Evolutionary conservation across 2,329 filamentous ascomycete genomes (phyloP).

Genomic region (Fusarium sp.): DNA sequence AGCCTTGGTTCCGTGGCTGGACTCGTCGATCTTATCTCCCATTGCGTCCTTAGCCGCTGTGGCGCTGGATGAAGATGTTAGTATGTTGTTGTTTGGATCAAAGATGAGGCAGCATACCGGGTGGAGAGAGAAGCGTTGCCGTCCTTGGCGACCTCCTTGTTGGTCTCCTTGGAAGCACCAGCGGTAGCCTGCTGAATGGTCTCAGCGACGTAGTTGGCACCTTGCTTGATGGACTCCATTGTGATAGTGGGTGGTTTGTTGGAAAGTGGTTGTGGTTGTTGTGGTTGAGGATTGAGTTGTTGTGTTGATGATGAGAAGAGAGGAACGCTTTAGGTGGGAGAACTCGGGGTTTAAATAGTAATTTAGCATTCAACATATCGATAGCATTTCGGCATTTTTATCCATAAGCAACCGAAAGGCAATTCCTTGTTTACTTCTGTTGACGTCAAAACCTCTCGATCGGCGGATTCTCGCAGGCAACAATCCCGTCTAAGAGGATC

Average conservation of each 20-base stretch:
- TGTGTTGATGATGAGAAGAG: slow-evolving; percentile 24
- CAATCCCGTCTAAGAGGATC: slow-evolving; percentile 15
- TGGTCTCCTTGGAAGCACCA: slow-evolving; percentile 74
- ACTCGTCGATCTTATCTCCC: slow-evolving; percentile 61
- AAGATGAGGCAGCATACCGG: slow-evolving; percentile 58
- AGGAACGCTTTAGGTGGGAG: slow-evolving; percentile 7
- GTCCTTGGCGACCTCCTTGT: slow-evolving; percentile 76
- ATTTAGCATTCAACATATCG: slow-evolving; percentile 11
- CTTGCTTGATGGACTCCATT: slow-evolving; percentile 69
- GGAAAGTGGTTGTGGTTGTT: slow-evolving; percentile 26
- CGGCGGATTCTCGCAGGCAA: slow-evolving; percentile 27
- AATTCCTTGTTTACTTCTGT: slow-evolving; percentile 25
- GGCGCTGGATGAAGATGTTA: slow-evolving; percentile 52
- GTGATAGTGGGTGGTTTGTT: slow-evolving; percentile 44
- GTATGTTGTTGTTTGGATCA: background rate
- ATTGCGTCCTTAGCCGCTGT: slow-evolving; percentile 62
- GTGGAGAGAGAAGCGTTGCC: slow-evolving; percentile 62
- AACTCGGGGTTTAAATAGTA: slow-evolving; percentile 39
- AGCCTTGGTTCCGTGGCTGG: slow-evolving; percentile 55
- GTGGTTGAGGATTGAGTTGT: slow-evolving; percentile 23
- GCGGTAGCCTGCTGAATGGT: slow-evolving; percentile 67
- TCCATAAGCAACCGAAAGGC: slow-evolving; percentile 9
- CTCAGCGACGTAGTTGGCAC: slow-evolving; percentile 77
- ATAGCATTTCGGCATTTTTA: background rate
- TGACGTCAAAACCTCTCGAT: slow-evolving; percentile 36